phyloP scores from a whole-genome alignment of 2,329 filamentous ascomycete genomes.

The Talaromyces sp. region DNA sequence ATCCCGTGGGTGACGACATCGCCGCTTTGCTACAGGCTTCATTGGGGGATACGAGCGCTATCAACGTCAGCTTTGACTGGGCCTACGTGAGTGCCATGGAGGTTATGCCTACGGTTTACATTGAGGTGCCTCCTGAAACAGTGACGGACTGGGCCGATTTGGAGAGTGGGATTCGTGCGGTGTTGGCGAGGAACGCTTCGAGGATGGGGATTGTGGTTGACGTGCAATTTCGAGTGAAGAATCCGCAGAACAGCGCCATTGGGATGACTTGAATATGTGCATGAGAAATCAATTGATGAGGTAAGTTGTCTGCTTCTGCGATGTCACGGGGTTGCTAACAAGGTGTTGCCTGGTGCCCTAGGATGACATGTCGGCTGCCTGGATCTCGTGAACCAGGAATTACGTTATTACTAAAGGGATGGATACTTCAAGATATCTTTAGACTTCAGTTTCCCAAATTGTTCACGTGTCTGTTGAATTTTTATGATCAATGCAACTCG shows the following conservation, averaged over 20 bases:
- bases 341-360: background rate
- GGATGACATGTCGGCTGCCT: background rate
- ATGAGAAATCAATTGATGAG: background rate
- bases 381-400: background rate
- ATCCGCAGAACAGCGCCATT: too few relatives aligned
- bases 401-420: background rate
- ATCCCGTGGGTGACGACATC: background rate
- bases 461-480: background rate
- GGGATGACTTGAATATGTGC: background rate
- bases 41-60: background rate
- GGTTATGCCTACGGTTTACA: constrained; percentile 5
- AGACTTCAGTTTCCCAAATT: background rate
- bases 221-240: constrained; percentile 1
- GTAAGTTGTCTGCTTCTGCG: background rate
- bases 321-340: background rate
- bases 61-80: background rate
- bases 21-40: background rate
- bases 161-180: constrained; percentile 1
- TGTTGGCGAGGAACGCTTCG: background rate
- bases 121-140: background rate
- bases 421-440: background rate
- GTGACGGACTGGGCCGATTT: constrained; percentile 11
- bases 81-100: background rate
- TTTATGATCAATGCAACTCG: background rate
- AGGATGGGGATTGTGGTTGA: background rate